Conservation (phyloP, 148 eudicot species). For the Heliamphora exappendiculata region DNA sequence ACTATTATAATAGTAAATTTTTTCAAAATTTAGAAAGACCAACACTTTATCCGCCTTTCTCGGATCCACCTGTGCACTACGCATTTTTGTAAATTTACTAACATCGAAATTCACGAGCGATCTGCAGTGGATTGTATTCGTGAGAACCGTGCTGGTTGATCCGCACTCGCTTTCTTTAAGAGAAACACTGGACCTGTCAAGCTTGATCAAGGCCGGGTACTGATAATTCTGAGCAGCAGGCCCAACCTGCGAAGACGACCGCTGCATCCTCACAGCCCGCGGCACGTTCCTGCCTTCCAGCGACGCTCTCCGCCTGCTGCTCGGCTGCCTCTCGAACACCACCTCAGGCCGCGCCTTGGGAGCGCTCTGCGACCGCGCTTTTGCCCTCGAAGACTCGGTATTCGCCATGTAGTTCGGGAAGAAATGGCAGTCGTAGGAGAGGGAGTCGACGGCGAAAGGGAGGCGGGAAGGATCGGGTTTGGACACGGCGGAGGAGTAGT, state of each 20-base stretch:
- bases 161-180: constrained; percentile 86
- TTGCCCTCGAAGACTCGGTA: constrained; percentile 78
- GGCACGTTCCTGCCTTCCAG: constrained; percentile 81
- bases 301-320: constrained; percentile 55
- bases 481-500: constrained; percentile 42
- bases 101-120: constrained; percentile 72
- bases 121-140: constrained; percentile 60
- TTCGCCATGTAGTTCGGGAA: constrained; percentile 92
- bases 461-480: constrained; percentile 46
- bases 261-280: constrained; percentile 70
- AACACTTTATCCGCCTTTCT: too few relatives aligned
- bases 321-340: constrained; percentile 48
- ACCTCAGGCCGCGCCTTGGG: constrained; percentile 82
- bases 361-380: constrained; percentile 82
- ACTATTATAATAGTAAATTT: too few relatives aligned
- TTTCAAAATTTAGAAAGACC: not conserved
- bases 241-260: constrained; percentile 85
- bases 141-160: constrained; percentile 63
- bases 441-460: constrained; percentile 50
- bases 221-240: constrained; percentile 53
- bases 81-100: too few relatives aligned
- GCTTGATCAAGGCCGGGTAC: constrained; percentile 68
- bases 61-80: too few relatives aligned
- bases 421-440: constrained; percentile 43
- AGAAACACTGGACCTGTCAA: constrained; percentile 63